phyloP scores from a whole-genome alignment of 331 rosid species.

The Quercus tomentella region DNA sequence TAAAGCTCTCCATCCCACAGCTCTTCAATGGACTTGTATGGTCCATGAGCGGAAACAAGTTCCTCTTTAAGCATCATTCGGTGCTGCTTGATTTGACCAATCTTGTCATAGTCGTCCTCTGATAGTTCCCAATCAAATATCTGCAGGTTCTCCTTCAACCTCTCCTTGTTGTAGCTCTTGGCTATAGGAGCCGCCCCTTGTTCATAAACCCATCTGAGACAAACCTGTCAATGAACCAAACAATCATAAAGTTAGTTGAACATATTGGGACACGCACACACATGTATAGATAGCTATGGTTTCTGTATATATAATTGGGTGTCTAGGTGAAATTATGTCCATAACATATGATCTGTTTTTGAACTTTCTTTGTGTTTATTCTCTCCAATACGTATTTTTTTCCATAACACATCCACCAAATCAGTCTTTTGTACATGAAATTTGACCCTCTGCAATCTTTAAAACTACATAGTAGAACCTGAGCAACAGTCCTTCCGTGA shows the following conservation, averaged over 20 bases:
- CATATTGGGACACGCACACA: not conserved
- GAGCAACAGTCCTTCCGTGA: slow-evolving; percentile 24
- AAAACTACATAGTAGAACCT: slow-evolving; percentile 8
- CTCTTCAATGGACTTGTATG: slow-evolving; percentile 57
- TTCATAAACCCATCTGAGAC: slow-evolving; percentile 60
- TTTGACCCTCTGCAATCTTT: not conserved
- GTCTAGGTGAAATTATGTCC: not conserved
- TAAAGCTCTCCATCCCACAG: slow-evolving; percentile 54
- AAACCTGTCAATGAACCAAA: slow-evolving; percentile 25
- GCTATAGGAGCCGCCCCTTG: slow-evolving; percentile 39
- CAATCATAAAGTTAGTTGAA: not conserved
- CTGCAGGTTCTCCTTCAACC: slow-evolving; percentile 53
- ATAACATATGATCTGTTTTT: not conserved
- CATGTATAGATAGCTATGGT: not conserved
- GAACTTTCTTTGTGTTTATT: no score
- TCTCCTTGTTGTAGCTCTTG: slow-evolving; percentile 65
- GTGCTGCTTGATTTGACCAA: slow-evolving; percentile 42
- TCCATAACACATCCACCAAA: not conserved
- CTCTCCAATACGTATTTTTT: not conserved
- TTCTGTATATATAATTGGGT: not conserved
- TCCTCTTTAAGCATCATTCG: slow-evolving; percentile 16
- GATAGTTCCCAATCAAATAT: slow-evolving; percentile 62
- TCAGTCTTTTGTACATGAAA: not conserved
- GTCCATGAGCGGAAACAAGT: slow-evolving; percentile 33
- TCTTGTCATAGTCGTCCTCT: slow-evolving; percentile 40